Percentiles rank a stretch among this genome's conserved stretches.
These are phyloP conservation scores for Thalassiosira profunda DNA, from an alignment of 108 stramenopile genomes.

Conservation along the genomic window DNA sequence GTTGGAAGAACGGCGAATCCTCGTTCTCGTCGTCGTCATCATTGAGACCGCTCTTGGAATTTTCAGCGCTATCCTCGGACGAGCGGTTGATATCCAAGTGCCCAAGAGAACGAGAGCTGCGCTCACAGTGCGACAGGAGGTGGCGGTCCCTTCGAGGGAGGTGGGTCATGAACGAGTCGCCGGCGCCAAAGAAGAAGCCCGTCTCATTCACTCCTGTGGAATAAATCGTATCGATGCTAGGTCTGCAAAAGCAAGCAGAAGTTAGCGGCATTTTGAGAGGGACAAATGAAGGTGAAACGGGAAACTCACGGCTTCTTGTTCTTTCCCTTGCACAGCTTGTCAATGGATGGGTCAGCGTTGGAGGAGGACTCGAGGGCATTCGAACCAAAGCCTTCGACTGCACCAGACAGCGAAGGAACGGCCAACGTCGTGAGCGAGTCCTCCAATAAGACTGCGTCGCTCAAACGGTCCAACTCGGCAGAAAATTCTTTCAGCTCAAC, in stretches of 20 bases:
- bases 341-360: constrained; percentile 27
- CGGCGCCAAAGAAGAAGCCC: constrained; percentile 63
- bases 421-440: constrained; percentile 35
- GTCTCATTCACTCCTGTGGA: constrained; percentile 55
- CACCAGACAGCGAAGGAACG: constrained; percentile 62
- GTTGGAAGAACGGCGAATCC: too few species aligned
- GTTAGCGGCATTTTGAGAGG: neutral
- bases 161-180: constrained; percentile 56
- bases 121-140: constrained; percentile 18
- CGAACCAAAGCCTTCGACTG: constrained; percentile 69
- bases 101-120: constrained; percentile 38
- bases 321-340: constrained; percentile 50
- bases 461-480: constrained; percentile 30
- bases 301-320: constrained; percentile 40
- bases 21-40: too few species aligned
- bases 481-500: constrained; percentile 26
- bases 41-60: constrained; percentile 10
- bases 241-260: constrained; percentile 35
- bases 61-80: constrained; percentile 1
- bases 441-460: constrained; percentile 74
- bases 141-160: constrained; percentile 49
- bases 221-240: constrained; percentile 56
- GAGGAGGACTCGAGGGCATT: constrained; percentile 35
- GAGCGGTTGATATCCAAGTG: constrained; percentile 17
- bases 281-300: neutral